These are phyloP conservation scores for Fremontodendron californicum DNA, from an alignment of 345 rosid genomes.

Conservation along the genomic window DNA sequence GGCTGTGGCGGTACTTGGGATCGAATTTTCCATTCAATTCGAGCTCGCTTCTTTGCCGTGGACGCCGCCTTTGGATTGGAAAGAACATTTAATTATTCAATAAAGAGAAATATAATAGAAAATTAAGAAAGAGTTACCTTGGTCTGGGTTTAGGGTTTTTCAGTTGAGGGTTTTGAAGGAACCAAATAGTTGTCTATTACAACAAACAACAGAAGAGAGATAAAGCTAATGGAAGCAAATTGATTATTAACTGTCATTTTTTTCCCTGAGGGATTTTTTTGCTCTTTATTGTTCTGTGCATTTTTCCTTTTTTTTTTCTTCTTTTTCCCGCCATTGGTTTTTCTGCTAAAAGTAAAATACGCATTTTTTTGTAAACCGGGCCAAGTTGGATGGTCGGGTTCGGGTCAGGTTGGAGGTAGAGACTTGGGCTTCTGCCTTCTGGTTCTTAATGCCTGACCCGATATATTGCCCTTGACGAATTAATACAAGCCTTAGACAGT, in stretches of 20 bases:
- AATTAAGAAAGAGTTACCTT: slow-evolving; percentile 26
- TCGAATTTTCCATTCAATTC: slow-evolving; percentile 59
- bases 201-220: too few species aligned
- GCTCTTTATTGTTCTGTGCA: background rate
- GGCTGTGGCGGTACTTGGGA: slow-evolving; percentile 45
- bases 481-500: too few species aligned
- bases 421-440: too few species aligned
- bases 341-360: too few species aligned
- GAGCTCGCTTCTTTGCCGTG: slow-evolving; percentile 51
- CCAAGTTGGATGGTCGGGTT: background rate
- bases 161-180: slow-evolving; percentile 26
- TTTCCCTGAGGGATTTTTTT: too few species aligned
- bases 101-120: background rate
- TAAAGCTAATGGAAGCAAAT: too few species aligned
- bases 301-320: background rate
- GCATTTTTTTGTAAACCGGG: background rate
- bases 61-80: slow-evolving; percentile 20
- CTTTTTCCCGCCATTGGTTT: too few species aligned
- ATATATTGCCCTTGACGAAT: too few species aligned
- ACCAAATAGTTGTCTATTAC: slow-evolving; percentile 45
- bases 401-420: too few species aligned
- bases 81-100: background rate
- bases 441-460: too few species aligned
- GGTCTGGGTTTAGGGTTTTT: slow-evolving; percentile 22
- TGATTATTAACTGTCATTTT: background rate